Evolutionary conservation across 805 yeast genomes (phyloP).

Genomic region (Kurtzmaniella cleridarum): DNA sequence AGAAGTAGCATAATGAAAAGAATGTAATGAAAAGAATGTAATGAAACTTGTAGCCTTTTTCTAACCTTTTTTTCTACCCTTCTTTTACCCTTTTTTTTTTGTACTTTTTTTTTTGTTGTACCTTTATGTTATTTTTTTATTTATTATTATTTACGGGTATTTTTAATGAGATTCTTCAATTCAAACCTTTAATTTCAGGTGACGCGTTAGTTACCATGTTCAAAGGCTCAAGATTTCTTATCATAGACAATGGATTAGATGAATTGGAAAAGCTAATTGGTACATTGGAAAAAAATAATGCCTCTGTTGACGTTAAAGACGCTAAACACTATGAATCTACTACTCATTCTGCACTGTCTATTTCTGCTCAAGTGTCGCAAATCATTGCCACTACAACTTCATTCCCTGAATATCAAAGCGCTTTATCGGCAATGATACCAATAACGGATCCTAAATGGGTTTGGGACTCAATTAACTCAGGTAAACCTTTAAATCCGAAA

Average conservation of each 20-base stretch:
- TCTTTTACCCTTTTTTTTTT: constrained; percentile 2
- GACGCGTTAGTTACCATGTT: constrained; percentile 10
- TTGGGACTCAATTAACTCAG: constrained; percentile 35
- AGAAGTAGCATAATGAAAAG: constrained; percentile 3
- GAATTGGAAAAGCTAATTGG: constrained; percentile 9
- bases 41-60: too few species aligned
- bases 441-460: constrained; percentile 63
- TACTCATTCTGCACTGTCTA: constrained; percentile 10
- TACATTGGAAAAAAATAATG: constrained; percentile 16
- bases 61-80: background rate
- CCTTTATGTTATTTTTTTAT: background rate
- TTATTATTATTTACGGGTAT: background rate
- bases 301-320: constrained; percentile 15
- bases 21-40: background rate
- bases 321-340: constrained; percentile 13
- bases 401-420: constrained; percentile 46
- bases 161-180: background rate
- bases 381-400: constrained; percentile 47
- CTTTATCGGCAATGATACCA: constrained; percentile 55
- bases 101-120: constrained; percentile 2
- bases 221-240: constrained; percentile 13
- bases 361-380: constrained; percentile 24
- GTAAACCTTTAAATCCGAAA: constrained; percentile 44
- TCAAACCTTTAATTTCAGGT: constrained; percentile 1
- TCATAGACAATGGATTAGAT: constrained; percentile 11